A percentile compares a stretch with the other conserved stretches of the same genome.
phyloP scores from a whole-genome alignment of 2,329 filamentous ascomycete species.

The Xylariaceae sp. region DNA sequence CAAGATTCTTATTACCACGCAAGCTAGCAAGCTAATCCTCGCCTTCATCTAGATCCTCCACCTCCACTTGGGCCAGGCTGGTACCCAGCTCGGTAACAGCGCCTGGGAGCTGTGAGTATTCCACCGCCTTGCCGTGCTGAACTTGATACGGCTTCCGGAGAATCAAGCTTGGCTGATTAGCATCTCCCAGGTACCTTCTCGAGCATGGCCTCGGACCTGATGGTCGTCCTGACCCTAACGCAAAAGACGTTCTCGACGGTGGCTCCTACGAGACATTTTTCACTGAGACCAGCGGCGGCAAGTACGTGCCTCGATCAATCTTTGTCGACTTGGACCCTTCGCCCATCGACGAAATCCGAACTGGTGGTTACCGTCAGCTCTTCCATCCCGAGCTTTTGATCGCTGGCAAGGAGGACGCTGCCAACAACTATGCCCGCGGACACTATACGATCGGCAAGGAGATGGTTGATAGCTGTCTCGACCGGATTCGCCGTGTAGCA shows the following conservation, averaged over 20 bases:
- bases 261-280: slow-evolving; percentile 72
- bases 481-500: slow-evolving; percentile 64
- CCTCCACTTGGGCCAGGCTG: slow-evolving; percentile 64
- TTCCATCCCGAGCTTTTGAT: slow-evolving; percentile 71
- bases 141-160: not conserved
- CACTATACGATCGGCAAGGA: slow-evolving; percentile 76
- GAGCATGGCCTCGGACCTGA: slow-evolving; percentile 66
- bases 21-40: slow-evolving; percentile 10
- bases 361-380: slow-evolving; percentile 61
- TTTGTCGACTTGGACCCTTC: slow-evolving; percentile 71
- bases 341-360: slow-evolving; percentile 70
- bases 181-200: slow-evolving; percentile 57
- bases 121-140: slow-evolving; percentile 17
- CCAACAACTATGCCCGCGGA: slow-evolving; percentile 73
- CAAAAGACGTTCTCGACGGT: slow-evolving; percentile 54
- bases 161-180: slow-evolving; percentile 4
- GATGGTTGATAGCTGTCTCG: slow-evolving; percentile 67
- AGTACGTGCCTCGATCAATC: slow-evolving; percentile 68
- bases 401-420: slow-evolving; percentile 72
- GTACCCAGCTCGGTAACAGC: slow-evolving; percentile 69
- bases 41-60: slow-evolving; percentile 49
- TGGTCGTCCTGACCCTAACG: slow-evolving; percentile 59
- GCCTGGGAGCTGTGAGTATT: slow-evolving; percentile 69
- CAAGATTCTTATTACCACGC: not conserved
- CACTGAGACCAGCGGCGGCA: slow-evolving; percentile 66